A percentile compares a stretch with the other conserved stretches of the same genome.
Conservation (phyloP, 2,329 filamentous ascomycete species). For the Epichloe aotearoae region DNA sequence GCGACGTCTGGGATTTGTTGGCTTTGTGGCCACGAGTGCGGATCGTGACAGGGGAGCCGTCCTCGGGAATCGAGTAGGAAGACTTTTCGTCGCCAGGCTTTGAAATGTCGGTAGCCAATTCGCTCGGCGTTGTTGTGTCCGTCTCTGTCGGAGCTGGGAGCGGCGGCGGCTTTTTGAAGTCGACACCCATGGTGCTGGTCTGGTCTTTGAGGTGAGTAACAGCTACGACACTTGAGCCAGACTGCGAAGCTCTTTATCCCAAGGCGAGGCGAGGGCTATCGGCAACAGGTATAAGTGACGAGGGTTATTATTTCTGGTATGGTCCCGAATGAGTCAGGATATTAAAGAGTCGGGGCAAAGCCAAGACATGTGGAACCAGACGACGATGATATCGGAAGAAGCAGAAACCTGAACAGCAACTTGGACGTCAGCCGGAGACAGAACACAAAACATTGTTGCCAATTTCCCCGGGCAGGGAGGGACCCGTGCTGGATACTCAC, state of each 20-base stretch:
- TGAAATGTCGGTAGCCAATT: slow-evolving; percentile 52
- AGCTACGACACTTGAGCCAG: not conserved
- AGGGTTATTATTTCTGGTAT: not conserved
- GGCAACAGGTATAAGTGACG: not conserved
- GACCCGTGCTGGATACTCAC: not conserved
- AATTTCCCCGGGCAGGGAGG: not conserved
- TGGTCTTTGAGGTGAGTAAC: slow-evolving; percentile 1
- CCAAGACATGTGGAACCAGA: slow-evolving; percentile 18
- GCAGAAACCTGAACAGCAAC: not conserved
- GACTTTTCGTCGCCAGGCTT: slow-evolving; percentile 56
- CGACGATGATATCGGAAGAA: slow-evolving; percentile 6
- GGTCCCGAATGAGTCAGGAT: not conserved
- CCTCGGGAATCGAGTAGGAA: slow-evolving; percentile 68
- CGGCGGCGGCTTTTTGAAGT: slow-evolving; percentile 42
- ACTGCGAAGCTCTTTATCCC: not conserved
- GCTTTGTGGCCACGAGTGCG: slow-evolving; percentile 53
- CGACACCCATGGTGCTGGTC: slow-evolving; percentile 37
- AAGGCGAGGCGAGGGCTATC: not conserved
- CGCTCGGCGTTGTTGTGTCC: slow-evolving; percentile 48
- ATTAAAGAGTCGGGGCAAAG: slow-evolving; percentile 9
- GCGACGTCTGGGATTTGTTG: slow-evolving; percentile 67
- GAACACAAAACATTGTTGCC: not conserved
- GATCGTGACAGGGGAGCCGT: slow-evolving; percentile 86
- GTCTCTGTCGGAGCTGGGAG: slow-evolving; percentile 71
- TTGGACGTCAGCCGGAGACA: slow-evolving; percentile 3